Conservation (phyloP, 805 yeast genomes). For the Blastobotrys muscicola region DNA sequence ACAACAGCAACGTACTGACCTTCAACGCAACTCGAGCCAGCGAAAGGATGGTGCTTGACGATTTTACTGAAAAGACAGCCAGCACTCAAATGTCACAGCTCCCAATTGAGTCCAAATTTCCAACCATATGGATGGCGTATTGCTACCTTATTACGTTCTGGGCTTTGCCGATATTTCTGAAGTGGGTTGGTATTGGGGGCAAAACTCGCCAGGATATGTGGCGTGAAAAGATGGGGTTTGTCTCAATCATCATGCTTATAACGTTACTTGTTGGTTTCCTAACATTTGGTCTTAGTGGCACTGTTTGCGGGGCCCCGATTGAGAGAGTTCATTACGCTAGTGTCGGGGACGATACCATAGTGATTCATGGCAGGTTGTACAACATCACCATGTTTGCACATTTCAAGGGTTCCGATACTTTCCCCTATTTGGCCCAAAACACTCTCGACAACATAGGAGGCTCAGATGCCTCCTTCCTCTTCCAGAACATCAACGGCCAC, state of each 20-base stretch:
- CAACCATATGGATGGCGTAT: constrained; percentile 53
- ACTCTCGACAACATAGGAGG: constrained; percentile 33
- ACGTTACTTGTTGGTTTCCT: constrained; percentile 14
- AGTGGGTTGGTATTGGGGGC: constrained; percentile 53
- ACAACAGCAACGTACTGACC: not conserved
- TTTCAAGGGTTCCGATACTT: not conserved
- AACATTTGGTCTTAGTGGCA: constrained; percentile 68
- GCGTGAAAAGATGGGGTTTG: constrained; percentile 57
- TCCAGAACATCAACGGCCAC: constrained; percentile 89
- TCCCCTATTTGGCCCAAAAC: not conserved
- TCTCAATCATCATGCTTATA: constrained; percentile 10
- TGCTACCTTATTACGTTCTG: constrained; percentile 70
- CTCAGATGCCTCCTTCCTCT: constrained; percentile 46
- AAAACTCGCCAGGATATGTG: constrained; percentile 74
- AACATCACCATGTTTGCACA: constrained; percentile 53
- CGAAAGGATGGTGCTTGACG: too few relatives aligned
- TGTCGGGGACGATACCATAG: constrained; percentile 43
- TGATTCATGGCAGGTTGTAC: constrained; percentile 67
- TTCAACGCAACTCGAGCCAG: not conserved
- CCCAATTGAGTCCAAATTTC: not conserved
- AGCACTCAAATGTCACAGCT: not conserved
- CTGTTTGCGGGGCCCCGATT: constrained; percentile 47
- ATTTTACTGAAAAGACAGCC: not conserved
- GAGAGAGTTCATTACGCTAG: constrained; percentile 44
- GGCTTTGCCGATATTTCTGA: constrained; percentile 65